A percentile compares a stretch with the other conserved stretches of the same genome.
phyloP scores from a whole-genome alignment of 345 rosid genomes.

The Murraya koenigii region DNA sequence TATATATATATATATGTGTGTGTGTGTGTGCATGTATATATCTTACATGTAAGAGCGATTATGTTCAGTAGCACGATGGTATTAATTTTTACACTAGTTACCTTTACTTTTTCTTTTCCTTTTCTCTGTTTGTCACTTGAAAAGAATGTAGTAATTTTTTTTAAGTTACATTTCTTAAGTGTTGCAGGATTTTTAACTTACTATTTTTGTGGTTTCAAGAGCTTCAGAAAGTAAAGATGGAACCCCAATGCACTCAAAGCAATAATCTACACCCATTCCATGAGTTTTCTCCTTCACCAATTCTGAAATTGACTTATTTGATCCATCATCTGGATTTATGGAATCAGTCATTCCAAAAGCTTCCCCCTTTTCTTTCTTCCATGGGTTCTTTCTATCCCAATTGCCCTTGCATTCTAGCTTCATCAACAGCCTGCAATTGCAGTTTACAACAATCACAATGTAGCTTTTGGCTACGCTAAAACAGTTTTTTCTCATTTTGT shows the following conservation, averaged over 20 bases:
- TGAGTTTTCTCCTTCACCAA: conserved; percentile 37
- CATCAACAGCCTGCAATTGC: conserved; percentile 45
- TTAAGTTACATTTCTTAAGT: no score
- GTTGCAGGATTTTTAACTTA: not conserved
- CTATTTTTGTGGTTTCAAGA: conserved; percentile 46
- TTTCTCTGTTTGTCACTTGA: conserved; percentile 22
- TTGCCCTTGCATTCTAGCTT: conserved; percentile 62
- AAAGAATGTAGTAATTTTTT: not conserved
- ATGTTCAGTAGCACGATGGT: conserved; percentile 16
- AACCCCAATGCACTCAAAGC: conserved; percentile 64
- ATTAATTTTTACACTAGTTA: conserved; percentile 33
- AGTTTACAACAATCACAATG: not conserved
- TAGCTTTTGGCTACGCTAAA: no score
- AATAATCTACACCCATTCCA: conserved; percentile 58
- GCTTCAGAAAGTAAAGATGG: conserved; percentile 41
- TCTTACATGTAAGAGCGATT: conserved; percentile 35
- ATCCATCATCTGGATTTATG: conserved; percentile 42
- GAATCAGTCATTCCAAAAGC: conserved; percentile 57
- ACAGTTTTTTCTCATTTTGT: no score
- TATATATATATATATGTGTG: no score
- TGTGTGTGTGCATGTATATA: no score
- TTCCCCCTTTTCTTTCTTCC: conserved; percentile 32
- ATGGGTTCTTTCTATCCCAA: conserved; percentile 58
- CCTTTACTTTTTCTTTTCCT: conserved; percentile 44
- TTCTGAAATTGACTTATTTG: conserved; percentile 34